Evolutionary conservation across 129 eudicot species (phyloP), one percentile per base, ranked within the genome.

Genomic region (Sambucus nigra): DNA sequence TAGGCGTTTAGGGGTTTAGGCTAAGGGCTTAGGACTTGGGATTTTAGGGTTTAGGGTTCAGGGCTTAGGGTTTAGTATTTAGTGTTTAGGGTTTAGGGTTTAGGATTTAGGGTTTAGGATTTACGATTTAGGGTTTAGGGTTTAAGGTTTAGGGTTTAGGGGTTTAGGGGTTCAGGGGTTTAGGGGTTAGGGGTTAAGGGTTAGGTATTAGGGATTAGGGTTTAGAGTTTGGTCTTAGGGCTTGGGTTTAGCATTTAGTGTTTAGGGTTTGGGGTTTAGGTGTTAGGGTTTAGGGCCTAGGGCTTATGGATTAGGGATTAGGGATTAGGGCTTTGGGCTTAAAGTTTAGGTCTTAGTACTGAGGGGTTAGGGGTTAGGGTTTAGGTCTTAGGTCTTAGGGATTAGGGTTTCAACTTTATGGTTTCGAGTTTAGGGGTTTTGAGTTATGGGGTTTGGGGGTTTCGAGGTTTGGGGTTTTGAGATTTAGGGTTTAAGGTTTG

Each of bases 51-150:
- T 45, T 12, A 18, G 51, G 51, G 20, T 45, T 45, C n/a, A 45
- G 51, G 51, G 51, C 2, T 45, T 45, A 45, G n/a, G n/a, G n/a
- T 8, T 29, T 4, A 8, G 35, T 29, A 29, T 29, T 29, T 29
- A 29, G 51, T 19, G 51, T 45, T 45, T 14, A 17, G 51, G 51
- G 20, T 45, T 45, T 14, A 17, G 20, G 51, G 51, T 45, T 45
- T 45, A 45, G 51, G 51, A 17, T n/a, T 45, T 45, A 45, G 51
- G 51, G 51, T 45, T 45, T 45, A 45, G n/a, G n/a, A n/a, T n/a
- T n/a, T n/a, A n/a, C n/a, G n/a, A n/a, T n/a, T n/a, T n/a, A n/a
- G n/a, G 51, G 51, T 4, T 45, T 45, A 12, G 18, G 51, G 19
- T n/a, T 45, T 45, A 4, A 22, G 51, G 51, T 45, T 45, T 45